Conservation (phyloP, 2,329 filamentous ascomycete species). For the Conoideocrella luteorostrata region DNA sequence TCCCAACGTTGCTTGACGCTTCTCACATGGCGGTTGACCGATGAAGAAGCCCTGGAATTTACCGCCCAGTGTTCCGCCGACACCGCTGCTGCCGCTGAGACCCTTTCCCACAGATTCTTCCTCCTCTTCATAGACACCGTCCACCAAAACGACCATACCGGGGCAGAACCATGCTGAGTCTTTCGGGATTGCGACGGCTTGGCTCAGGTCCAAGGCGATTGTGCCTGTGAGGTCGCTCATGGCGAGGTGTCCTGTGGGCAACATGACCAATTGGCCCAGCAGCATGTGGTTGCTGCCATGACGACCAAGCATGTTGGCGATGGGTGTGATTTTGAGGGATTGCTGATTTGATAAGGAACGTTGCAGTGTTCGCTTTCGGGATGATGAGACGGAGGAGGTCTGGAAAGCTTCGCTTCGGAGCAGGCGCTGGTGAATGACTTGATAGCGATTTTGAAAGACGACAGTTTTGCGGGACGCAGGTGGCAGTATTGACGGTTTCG, state of each 20-base stretch:
- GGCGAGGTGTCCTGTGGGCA: constrained; percentile 75
- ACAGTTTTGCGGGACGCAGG: constrained; percentile 73
- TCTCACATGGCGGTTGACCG: constrained; percentile 85
- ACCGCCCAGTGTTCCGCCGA: constrained; percentile 88
- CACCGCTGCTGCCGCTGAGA: constrained; percentile 69
- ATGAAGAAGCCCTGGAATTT: constrained; percentile 87
- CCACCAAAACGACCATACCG: constrained; percentile 91
- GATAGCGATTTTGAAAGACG: constrained; percentile 83
- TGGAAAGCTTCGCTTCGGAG: constrained; percentile 93
- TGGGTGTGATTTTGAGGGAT: constrained; percentile 82
- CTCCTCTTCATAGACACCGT: constrained; percentile 95
- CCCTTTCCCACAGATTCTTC: constrained; percentile 63
- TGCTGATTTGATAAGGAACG: constrained; percentile 58
- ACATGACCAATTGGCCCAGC: constrained; percentile 71
- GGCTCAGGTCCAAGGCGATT: constrained; percentile 74
- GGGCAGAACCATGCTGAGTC: constrained; percentile 89
- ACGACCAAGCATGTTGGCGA: constrained; percentile 68
- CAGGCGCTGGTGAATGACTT: constrained; percentile 85
- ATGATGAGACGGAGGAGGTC: constrained; percentile 64
- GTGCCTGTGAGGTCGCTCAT: constrained; percentile 84
- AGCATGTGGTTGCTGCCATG: constrained; percentile 81
- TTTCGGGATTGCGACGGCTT: constrained; percentile 75
- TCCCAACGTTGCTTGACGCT: constrained; percentile 71
- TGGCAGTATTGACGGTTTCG: constrained; percentile 67
- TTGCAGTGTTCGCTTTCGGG: constrained; percentile 46